Conservation (phyloP, 805 yeast species). For the Hanseniaspora nectarophila region DNA sequence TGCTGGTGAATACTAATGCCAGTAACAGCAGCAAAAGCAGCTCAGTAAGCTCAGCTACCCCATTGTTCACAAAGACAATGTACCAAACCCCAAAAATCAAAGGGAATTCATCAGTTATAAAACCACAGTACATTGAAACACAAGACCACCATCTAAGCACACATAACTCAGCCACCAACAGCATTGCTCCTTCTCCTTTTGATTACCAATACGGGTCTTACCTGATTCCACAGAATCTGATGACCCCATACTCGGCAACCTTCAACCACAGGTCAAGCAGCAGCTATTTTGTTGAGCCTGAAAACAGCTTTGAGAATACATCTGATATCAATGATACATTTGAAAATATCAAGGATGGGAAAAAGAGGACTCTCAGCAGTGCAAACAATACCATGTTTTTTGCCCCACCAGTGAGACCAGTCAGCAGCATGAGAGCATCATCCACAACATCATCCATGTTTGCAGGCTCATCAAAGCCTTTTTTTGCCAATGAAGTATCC, state of each 20-base stretch:
- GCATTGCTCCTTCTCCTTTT: slow-evolving; percentile 42
- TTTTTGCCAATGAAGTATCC: neutral
- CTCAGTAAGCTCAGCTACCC: slow-evolving; percentile 15
- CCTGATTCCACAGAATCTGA: slow-evolving; percentile 50
- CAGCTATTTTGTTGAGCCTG: neutral
- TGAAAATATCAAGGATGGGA: neutral
- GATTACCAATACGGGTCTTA: slow-evolving; percentile 50
- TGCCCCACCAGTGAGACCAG: neutral
- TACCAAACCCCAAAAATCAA: neutral
- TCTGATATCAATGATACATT: neutral
- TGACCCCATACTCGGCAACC: slow-evolving; percentile 22
- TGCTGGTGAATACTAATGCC: slow-evolving; percentile 4
- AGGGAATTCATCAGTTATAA: neutral
- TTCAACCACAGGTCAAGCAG: neutral
- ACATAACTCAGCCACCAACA: neutral
- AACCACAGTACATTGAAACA: slow-evolving; percentile 2
- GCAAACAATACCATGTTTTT: neutral
- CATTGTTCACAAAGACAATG: neutral
- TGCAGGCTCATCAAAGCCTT: neutral
- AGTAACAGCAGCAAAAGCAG: neutral
- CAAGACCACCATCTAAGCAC: neutral
- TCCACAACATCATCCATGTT: neutral
- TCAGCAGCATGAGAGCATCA: neutral
- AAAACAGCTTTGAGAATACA: neutral
- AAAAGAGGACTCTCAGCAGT: neutral